phyloP scores from a whole-genome alignment of 257 asterid species.

The Solanum paucissectum region DNA sequence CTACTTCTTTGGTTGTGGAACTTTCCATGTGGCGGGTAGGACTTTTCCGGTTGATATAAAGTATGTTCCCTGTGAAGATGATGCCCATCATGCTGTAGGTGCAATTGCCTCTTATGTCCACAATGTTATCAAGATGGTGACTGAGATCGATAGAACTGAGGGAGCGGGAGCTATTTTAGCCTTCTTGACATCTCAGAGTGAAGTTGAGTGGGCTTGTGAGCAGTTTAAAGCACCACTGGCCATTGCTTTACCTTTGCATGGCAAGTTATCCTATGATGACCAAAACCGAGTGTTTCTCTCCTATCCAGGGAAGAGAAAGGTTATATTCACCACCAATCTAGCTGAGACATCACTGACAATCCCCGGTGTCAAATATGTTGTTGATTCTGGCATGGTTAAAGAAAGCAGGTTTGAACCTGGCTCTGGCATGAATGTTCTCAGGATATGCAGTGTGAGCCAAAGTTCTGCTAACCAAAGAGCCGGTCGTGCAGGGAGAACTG shows the following conservation, averaged over 20 bases:
- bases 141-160: conserved; percentile 45
- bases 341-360: conserved; percentile 96
- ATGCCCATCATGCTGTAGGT: conserved; percentile 20
- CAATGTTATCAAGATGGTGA: conserved; percentile 53
- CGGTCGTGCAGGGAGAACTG: conserved; percentile 98
- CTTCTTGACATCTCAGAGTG: conserved; percentile 92
- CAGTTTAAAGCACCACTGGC: conserved; percentile 46
- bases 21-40: conserved; percentile 63
- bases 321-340: conserved; percentile 75
- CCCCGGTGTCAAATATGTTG: conserved; percentile 86
- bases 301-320: conserved; percentile 66
- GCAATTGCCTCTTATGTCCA: conserved; percentile 47
- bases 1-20: conserved; percentile 68
- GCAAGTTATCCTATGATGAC: conserved; percentile 74
- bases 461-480: conserved; percentile 95
- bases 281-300: conserved; percentile 53
- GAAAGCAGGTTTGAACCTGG: conserved; percentile 76
- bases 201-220: conserved; percentile 96
- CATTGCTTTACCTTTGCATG: conserved; percentile 67
- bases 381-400: conserved; percentile 87
- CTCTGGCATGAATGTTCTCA: conserved; percentile 72
- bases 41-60: conserved; percentile 69
- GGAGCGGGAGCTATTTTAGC: conserved; percentile 81
- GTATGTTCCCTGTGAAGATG: conserved; percentile 51
- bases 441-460: conserved; percentile 65